A percentile compares a stretch with the other conserved stretches of the same genome.
phyloP scores from a whole-genome alignment of 129 eudicot species.

The Centrapalus pauciflorus region DNA sequence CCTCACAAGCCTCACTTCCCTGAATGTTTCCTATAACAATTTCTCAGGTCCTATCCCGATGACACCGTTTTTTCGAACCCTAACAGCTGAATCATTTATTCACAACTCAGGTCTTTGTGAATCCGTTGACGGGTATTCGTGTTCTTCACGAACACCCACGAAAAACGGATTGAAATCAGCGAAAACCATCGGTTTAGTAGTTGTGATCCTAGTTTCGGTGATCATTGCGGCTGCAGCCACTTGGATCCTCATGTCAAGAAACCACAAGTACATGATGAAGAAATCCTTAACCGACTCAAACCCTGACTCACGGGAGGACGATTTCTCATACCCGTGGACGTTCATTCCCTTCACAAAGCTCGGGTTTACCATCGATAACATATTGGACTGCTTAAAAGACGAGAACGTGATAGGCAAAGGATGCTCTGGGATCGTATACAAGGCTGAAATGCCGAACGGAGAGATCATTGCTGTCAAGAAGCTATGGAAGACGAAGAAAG shows the following conservation, averaged over 20 bases:
- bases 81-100: constrained; percentile 64
- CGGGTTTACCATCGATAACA: constrained; percentile 66
- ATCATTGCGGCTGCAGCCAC: constrained; percentile 40
- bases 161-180: constrained; percentile 44
- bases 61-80: constrained; percentile 73
- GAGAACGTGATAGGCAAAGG: constrained; percentile 92
- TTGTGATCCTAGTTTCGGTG: constrained; percentile 46
- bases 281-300: constrained; percentile 36
- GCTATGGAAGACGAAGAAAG: constrained; percentile 85
- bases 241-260: constrained; percentile 58
- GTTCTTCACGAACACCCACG: constrained; percentile 42
- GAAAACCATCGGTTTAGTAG: constrained; percentile 50
- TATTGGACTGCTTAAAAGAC: constrained; percentile 81
- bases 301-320: constrained; percentile 41
- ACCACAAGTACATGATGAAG: constrained; percentile 44
- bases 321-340: constrained; percentile 97
- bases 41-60: constrained; percentile 89
- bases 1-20: constrained; percentile 71
- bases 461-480: constrained; percentile 89
- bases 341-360: constrained; percentile 92
- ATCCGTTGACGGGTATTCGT: constrained; percentile 68
- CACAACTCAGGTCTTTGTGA: constrained; percentile 63
- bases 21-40: constrained; percentile 79
- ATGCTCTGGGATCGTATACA: constrained; percentile 83
- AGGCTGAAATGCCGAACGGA: constrained; percentile 86